These are phyloP conservation scores for Rhizopogon roseolus DNA, from an alignment of 768 basidiomycete species.

Conservation along the genomic window DNA sequence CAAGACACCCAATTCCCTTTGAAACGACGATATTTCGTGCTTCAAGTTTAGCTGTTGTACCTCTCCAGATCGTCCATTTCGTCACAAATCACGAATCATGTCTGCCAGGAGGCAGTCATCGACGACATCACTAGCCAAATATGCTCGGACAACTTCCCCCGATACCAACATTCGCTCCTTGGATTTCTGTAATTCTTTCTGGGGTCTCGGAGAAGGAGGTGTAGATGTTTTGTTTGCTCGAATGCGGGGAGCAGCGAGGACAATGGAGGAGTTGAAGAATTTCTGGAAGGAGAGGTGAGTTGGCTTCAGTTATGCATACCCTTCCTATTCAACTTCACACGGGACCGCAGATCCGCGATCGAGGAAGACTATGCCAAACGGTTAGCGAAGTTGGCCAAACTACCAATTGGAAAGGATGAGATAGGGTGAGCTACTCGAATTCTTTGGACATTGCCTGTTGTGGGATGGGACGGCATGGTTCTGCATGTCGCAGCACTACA, in stretches of 20 bases:
- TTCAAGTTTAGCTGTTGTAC: constrained; percentile 13
- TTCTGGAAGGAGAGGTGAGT: constrained; percentile 95
- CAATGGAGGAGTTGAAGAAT: constrained; percentile 80
- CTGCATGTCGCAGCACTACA: neutral
- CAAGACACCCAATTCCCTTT: neutral
- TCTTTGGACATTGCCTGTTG: neutral
- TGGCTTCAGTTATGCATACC: neutral
- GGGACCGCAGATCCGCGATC: constrained; percentile 61
- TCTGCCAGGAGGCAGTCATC: constrained; percentile 76
- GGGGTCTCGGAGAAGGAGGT: constrained; percentile 83
- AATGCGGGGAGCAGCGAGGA: constrained; percentile 80
- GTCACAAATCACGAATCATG: constrained; percentile 35
- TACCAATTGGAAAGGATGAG: constrained; percentile 79
- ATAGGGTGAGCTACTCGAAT: constrained; percentile 67
- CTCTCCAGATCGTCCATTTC: constrained; percentile 9
- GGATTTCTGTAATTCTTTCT: constrained; percentile 97
- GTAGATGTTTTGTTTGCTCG: constrained; percentile 89
- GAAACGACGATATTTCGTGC: constrained; percentile 10
- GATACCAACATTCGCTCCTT: constrained; percentile 44
- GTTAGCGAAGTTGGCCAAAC: constrained; percentile 72
- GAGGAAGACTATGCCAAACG: constrained; percentile 96
- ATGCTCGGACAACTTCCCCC: constrained; percentile 50
- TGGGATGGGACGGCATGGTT: neutral
- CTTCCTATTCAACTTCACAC: constrained; percentile 4
- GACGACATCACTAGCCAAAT: constrained; percentile 74